A percentile compares a stretch with the other conserved stretches of the same genome.
phyloP scores from a whole-genome alignment of 495 filamentous ascomycete species.

The Daldinia vernicosa region DNA sequence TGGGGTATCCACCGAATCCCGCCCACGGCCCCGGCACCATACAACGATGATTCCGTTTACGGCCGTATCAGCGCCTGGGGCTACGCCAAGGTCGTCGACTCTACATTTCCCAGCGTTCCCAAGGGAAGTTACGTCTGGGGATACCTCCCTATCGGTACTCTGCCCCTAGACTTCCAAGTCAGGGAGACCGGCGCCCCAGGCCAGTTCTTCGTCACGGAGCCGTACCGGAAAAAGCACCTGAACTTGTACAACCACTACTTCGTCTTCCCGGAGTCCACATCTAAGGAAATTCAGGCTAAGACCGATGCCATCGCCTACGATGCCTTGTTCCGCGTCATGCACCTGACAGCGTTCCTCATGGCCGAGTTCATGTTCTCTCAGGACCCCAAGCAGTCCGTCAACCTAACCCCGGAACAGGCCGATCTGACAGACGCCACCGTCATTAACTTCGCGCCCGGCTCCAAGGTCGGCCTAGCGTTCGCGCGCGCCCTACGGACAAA shows the following conservation, averaged over 20 bases:
- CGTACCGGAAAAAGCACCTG: conserved; percentile 55
- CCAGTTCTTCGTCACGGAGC: conserved; percentile 47
- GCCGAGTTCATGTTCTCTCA: conserved; percentile 58
- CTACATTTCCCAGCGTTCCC: conserved; percentile 48
- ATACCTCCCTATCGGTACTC: conserved; percentile 54
- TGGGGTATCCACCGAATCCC: conserved; percentile 54
- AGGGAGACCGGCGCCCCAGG: conserved; percentile 52
- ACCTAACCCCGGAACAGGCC: conserved; percentile 57
- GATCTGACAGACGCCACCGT: conserved; percentile 55
- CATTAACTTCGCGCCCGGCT: conserved; percentile 56
- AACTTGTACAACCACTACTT: conserved; percentile 64
- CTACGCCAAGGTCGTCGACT: conserved; percentile 60
- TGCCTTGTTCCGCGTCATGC: conserved; percentile 53
- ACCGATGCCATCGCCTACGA: conserved; percentile 51
- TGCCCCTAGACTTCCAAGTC: conserved; percentile 46
- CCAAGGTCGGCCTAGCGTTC: conserved; percentile 60
- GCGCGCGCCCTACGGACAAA: conserved; percentile 48
- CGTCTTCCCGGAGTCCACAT: conserved; percentile 36
- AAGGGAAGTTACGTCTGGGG: conserved; percentile 50
- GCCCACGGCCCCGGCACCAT: conserved; percentile 58
- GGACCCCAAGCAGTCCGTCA: conserved; percentile 43
- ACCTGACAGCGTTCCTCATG: conserved; percentile 59
- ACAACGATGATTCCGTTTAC: conserved; percentile 58
- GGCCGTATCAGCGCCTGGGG: conserved; percentile 68
- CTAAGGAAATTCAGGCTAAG: conserved; percentile 28